A percentile compares a stretch with the other conserved stretches of the same genome.
phyloP scores from a whole-genome alignment of 139 green algal species.

The Chlamydomonas schloesseri region DNA sequence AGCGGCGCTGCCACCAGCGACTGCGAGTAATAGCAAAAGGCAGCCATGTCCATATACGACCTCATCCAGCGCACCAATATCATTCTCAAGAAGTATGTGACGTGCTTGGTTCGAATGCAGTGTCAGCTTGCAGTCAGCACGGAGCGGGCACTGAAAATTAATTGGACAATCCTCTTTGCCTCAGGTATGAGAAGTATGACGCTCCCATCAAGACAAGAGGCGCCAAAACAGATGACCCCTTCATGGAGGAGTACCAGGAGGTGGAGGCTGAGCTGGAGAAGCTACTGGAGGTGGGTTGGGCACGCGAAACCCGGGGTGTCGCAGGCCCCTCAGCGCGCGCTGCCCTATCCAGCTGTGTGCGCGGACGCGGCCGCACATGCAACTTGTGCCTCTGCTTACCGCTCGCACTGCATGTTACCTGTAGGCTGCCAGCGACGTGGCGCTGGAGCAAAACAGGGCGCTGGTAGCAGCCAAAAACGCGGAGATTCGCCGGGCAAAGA shows the following conservation, averaged over 20 bases:
- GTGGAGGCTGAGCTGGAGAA: constrained; percentile 74
- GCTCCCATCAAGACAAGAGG: constrained; percentile 44
- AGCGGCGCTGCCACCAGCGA: too few relatives aligned
- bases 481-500: constrained; percentile 79
- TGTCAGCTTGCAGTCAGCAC: neutral
- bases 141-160: neutral
- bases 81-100: constrained; percentile 64
- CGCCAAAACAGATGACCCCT: constrained; percentile 74
- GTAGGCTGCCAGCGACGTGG: constrained; percentile 79
- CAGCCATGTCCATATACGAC: constrained; percentile 61
- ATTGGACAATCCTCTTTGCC: neutral
- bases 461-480: constrained; percentile 83
- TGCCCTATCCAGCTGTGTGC: neutral
- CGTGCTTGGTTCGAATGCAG: neutral
- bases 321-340: too few relatives aligned
- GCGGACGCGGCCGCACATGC: neutral
- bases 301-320: neutral
- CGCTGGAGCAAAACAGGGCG: constrained; percentile 81
- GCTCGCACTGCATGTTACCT: neutral
- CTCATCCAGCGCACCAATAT: constrained; percentile 53
- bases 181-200: constrained; percentile 87
- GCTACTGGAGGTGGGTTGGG: constrained; percentile 70
- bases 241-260: constrained; percentile 73
- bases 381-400: neutral
- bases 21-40: neutral